phyloP scores from a whole-genome alignment of 2,329 filamentous ascomycete species.

The Sarocladium strictum region DNA sequence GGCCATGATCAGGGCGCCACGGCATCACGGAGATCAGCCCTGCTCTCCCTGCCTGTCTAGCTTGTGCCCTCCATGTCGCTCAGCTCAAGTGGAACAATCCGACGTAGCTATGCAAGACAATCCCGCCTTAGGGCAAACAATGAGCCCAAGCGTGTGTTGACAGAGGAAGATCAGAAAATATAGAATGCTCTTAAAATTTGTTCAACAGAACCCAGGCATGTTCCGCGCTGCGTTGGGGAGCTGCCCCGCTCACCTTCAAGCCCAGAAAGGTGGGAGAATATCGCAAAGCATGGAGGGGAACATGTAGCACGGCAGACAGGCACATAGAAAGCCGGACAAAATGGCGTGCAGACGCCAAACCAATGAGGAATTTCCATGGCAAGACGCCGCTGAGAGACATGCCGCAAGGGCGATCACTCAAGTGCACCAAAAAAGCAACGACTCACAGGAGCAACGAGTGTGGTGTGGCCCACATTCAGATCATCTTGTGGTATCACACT shows the following conservation, averaged over 20 bases:
- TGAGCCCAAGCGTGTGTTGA: background rate
- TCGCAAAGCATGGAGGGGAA: background rate
- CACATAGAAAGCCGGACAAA: no score
- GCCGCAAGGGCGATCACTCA: slow-evolving; percentile 2
- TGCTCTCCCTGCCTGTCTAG: background rate
- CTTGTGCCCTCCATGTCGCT: background rate
- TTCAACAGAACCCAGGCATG: no score
- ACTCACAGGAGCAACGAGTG: background rate
- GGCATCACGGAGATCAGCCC: background rate
- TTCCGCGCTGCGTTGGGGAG: no score
- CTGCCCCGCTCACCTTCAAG: no score
- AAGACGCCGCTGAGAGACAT: slow-evolving; percentile 1
- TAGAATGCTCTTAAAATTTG: no score
- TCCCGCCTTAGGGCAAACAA: background rate
- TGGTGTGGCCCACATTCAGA: background rate
- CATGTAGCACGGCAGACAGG: background rate
- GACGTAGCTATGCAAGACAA: background rate
- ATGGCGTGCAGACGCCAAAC: background rate
- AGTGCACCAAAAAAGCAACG: background rate
- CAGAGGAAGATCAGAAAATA: no score
- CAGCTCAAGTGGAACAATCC: background rate
- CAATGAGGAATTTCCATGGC: background rate
- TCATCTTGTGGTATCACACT: background rate
- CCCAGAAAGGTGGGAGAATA: no score
- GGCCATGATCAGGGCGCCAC: background rate